Percentiles rank a stretch among this genome's conserved stretches.
These are phyloP conservation scores for Trichoderma koningii DNA, from an alignment of 2,329 filamentous ascomycete species.

Conservation along the genomic window DNA sequence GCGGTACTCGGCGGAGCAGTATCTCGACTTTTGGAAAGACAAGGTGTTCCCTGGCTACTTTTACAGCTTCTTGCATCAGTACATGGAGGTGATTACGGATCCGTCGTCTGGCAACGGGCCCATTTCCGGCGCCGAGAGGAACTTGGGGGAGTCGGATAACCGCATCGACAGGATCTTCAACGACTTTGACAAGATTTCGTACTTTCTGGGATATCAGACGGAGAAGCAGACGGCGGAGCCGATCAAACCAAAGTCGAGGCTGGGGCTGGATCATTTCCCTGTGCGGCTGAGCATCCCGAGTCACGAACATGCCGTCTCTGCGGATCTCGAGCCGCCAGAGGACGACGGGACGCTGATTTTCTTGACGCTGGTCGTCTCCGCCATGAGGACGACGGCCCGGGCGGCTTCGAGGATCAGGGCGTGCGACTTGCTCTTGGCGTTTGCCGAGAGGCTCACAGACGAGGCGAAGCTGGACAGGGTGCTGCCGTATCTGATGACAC, in stretches of 20 bases:
- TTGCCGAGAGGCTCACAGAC: slow-evolving; percentile 87
- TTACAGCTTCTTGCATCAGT: slow-evolving; percentile 95
- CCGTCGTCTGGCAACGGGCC: slow-evolving; percentile 76
- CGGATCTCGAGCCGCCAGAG: slow-evolving; percentile 60
- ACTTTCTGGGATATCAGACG: slow-evolving; percentile 80
- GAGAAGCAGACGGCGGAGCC: slow-evolving; percentile 43
- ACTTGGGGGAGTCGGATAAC: slow-evolving; percentile 85
- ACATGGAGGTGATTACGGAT: slow-evolving; percentile 95
- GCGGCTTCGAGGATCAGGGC: slow-evolving; percentile 84
- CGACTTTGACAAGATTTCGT: slow-evolving; percentile 97
- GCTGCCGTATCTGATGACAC: slow-evolving; percentile 81
- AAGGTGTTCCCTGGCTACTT: slow-evolving; percentile 97
- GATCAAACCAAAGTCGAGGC: slow-evolving; percentile 40
- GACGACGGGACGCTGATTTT: slow-evolving; percentile 95
- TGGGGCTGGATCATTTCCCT: slow-evolving; percentile 69
- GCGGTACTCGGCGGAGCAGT: slow-evolving; percentile 90
- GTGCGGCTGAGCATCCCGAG: slow-evolving; percentile 85
- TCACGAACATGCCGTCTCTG: slow-evolving; percentile 70
- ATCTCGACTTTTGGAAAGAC: slow-evolving; percentile 85
- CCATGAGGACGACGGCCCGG: slow-evolving; percentile 83
- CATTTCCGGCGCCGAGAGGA: slow-evolving; percentile 66
- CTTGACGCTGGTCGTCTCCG: slow-evolving; percentile 83
- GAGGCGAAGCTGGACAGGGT: slow-evolving; percentile 95
- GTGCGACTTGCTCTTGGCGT: slow-evolving; percentile 88
- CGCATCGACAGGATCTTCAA: slow-evolving; percentile 90